phyloP scores from a whole-genome alignment of 768 basidiomycete species.

The Leccinum barrowsii region DNA sequence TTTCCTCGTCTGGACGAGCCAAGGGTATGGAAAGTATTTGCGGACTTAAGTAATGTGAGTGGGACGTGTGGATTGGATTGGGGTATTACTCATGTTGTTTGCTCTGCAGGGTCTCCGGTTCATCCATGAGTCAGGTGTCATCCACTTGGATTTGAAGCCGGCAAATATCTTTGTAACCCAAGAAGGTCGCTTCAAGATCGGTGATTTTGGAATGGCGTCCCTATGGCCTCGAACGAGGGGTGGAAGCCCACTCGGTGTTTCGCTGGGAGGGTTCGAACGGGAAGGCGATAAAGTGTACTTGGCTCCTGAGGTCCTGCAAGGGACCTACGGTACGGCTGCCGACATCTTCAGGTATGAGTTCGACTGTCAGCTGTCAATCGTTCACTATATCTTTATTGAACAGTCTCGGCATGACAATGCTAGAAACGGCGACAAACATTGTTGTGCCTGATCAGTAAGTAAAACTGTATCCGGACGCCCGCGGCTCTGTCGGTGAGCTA shows the following conservation, averaged over 20 bases:
- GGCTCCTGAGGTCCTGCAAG: conserved; percentile 92
- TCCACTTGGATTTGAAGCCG: conserved; percentile 97
- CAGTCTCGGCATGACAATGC: conserved; percentile 93
- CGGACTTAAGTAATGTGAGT: conserved; percentile 85
- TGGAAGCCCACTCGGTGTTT: conserved; percentile 35
- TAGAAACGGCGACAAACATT: conserved; percentile 94
- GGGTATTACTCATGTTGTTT: conserved; percentile 26
- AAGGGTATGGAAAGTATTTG: conserved; percentile 93
- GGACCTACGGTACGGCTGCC: conserved; percentile 87
- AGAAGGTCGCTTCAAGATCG: conserved; percentile 89
- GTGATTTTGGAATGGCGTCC: conserved; percentile 99
- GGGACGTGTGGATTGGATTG: conserved; percentile 20
- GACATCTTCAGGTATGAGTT: conserved; percentile 92
- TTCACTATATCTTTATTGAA: conserved; percentile 17
- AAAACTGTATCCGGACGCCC: conserved; percentile 1
- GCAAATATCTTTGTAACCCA: conserved; percentile 92
- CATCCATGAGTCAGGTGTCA: conserved; percentile 83
- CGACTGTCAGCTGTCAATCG: neutral
- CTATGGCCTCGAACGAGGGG: conserved; percentile 68
- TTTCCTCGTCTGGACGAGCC: conserved; percentile 88
- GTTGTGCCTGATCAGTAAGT: conserved; percentile 95
- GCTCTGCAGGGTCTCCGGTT: conserved; percentile 70
- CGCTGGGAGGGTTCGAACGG: conserved; percentile 68
- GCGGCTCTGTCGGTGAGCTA: conserved; percentile 8
- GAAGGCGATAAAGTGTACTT: conserved; percentile 98